Evolutionary conservation across 2,329 filamentous ascomycete genomes (phyloP), one percentile per base, ranked within the genome.

Genomic region (Aspergillus sp.): DNA sequence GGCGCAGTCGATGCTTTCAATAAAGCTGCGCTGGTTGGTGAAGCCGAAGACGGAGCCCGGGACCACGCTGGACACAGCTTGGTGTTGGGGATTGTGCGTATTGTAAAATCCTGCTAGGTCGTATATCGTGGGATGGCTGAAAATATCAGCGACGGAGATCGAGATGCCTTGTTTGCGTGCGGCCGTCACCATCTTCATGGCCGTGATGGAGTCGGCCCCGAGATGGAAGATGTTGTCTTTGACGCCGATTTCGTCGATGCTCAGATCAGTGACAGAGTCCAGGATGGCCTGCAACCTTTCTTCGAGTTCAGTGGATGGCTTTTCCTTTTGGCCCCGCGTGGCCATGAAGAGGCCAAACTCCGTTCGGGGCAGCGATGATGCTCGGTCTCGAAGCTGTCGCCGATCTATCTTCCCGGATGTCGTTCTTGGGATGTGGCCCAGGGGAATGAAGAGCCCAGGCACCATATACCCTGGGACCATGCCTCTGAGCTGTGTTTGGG

Each of bases 131-230:
- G 40, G 40, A 28, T 37, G 35, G 30, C 57, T 50, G 40, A 59
- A 60, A 26, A 61, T 52, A 30, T 55, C 47, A 6, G 48, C 42
- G 7, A 58, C 52, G 3, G 53, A 50, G 5, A 61, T 33, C 4
- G 40, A 47, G 8, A 56, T 33, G 5, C 51, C 52, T 26, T 43
- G 36, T 10, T 34, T 30, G 30, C 50, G 45, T 6, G 57, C 51
- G 4, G 29, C 35, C 13, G 55, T 49, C 11, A 51, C 50, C 5
- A 61, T 47, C 37, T 49, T 51, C 53, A 61, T 59, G 13, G 57
- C 59, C 27, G 42, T 40, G 28, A 56, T 42, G 9, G 51, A 54
- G 38, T 54, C 52, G 7, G 51, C 53, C 5, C 53, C 53, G 12
- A 56, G 43, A 3, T 44, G 42, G 36, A 56, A 54, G 45, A 56